Conservation (phyloP, 768 basidiomycete genomes). For the Auricularia cornea region DNA sequence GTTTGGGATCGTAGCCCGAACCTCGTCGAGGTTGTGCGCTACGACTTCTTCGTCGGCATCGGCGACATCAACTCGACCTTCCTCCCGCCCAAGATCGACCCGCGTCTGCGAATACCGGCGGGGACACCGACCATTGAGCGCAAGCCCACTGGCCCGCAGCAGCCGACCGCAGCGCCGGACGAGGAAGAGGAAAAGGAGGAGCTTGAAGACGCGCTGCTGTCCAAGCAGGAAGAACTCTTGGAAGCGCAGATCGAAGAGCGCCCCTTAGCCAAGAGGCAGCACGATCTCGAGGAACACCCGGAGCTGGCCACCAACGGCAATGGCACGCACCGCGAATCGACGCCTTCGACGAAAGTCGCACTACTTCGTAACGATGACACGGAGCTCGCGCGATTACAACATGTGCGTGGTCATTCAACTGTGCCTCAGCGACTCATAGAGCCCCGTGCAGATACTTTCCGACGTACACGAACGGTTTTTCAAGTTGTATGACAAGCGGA, state of each 20-base stretch:
- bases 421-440: background rate
- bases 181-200: slow-evolving; percentile 38
- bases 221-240: slow-evolving; percentile 63
- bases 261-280: slow-evolving; percentile 82
- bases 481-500: slow-evolving; percentile 44
- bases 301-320: slow-evolving; percentile 4
- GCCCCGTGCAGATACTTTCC: slow-evolving; percentile 54
- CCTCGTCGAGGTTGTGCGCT: slow-evolving; percentile 92
- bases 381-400: slow-evolving; percentile 71
- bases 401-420: slow-evolving; percentile 35
- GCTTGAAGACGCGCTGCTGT: slow-evolving; percentile 40
- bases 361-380: slow-evolving; percentile 80
- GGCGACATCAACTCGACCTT: slow-evolving; percentile 98
- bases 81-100: slow-evolving; percentile 62
- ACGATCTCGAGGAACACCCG: slow-evolving; percentile 51
- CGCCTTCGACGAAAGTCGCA: slow-evolving; percentile 40
- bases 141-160: slow-evolving; percentile 10
- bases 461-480: slow-evolving; percentile 77
- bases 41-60: slow-evolving; percentile 96
- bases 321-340: background rate
- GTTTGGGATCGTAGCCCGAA: slow-evolving; percentile 99
- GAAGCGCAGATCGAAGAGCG: slow-evolving; percentile 82
- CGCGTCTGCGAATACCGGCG: slow-evolving; percentile 15
- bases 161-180: slow-evolving; percentile 1
- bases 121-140: slow-evolving; percentile 16